These are phyloP conservation scores for Aspergillus bridgeri DNA, from an alignment of 495 filamentous ascomycete genomes.

Conservation along the genomic window DNA sequence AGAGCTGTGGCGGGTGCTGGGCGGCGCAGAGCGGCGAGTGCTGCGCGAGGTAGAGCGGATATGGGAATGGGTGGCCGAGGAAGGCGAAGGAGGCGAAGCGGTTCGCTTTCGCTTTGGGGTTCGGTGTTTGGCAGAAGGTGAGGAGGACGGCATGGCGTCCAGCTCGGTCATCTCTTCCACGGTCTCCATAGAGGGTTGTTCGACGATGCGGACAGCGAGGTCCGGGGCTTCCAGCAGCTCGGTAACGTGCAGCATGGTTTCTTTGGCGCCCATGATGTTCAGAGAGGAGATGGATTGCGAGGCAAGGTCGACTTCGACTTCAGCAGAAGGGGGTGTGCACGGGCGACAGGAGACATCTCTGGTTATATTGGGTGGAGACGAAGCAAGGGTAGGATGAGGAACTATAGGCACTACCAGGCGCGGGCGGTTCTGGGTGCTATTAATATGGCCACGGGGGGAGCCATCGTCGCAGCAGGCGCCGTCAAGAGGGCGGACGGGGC, in stretches of 20 bases:
- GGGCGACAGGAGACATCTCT: slow-evolving; percentile 7
- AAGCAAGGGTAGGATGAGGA: slow-evolving; percentile 5
- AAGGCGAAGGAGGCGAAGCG: slow-evolving; percentile 26
- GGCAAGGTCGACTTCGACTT: neutral
- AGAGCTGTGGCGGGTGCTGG: slow-evolving; percentile 34
- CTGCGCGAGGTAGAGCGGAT: slow-evolving; percentile 33
- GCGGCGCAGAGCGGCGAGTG: slow-evolving; percentile 27
- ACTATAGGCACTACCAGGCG: slow-evolving; percentile 9
- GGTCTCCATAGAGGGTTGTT: neutral
- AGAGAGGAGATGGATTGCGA: neutral
- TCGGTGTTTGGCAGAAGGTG: slow-evolving; percentile 8
- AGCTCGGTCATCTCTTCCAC: neutral
- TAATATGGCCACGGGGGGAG: slow-evolving; percentile 12
- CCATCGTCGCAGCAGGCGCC: slow-evolving; percentile 9
- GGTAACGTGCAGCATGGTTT: neutral
- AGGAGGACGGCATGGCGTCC: slow-evolving; percentile 1
- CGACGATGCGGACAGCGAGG: neutral
- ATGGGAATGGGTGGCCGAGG: slow-evolving; percentile 21
- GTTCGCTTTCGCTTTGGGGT: slow-evolving; percentile 18
- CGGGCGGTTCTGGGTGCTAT: slow-evolving; percentile 11
- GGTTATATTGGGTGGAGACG: slow-evolving; percentile 11
- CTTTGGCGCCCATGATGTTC: neutral
- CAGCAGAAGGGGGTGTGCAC: neutral
- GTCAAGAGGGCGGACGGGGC: slow-evolving; percentile 1
- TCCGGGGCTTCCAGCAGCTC: neutral